Conservation (phyloP, 805 yeast species). For the Martiniozyma abietophila region DNA sequence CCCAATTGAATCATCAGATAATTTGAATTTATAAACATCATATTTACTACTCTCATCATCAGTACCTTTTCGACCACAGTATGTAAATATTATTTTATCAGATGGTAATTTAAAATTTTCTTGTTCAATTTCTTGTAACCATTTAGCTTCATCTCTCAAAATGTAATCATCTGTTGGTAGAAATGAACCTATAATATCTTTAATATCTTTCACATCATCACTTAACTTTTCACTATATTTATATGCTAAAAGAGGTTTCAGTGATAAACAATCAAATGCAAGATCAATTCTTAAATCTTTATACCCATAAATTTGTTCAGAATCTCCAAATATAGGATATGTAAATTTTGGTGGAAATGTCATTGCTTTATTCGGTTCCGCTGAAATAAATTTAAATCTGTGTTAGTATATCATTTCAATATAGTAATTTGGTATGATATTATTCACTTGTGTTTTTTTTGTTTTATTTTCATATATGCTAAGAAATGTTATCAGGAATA, state of each 20-base stretch:
- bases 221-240: conserved; percentile 44
- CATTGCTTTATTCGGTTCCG: conserved; percentile 49
- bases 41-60: conserved; percentile 30
- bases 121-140: conserved; percentile 48
- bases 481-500: conserved; percentile 1
- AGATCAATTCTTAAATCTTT: conserved; percentile 54
- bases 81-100: conserved; percentile 20
- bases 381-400: conserved; percentile 17
- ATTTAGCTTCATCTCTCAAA: conserved; percentile 52
- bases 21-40: conserved; percentile 42
- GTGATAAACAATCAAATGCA: conserved; percentile 68
- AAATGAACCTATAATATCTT: conserved; percentile 41
- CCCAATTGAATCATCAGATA: conserved; percentile 28
- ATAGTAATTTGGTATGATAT: too few relatives aligned
- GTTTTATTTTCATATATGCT: not conserved
- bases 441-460: not conserved
- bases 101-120: conserved; percentile 33
- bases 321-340: conserved; percentile 88
- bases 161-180: conserved; percentile 52
- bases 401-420: too few relatives aligned
- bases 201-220: conserved; percentile 53
- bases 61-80: too few relatives aligned
- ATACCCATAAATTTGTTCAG: conserved; percentile 83
- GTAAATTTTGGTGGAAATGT: conserved; percentile 74
- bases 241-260: conserved; percentile 63